Evolutionary conservation across 1,139 yeast genomes (phyloP).

Genomic region (Lodderomyces margitis): DNA sequence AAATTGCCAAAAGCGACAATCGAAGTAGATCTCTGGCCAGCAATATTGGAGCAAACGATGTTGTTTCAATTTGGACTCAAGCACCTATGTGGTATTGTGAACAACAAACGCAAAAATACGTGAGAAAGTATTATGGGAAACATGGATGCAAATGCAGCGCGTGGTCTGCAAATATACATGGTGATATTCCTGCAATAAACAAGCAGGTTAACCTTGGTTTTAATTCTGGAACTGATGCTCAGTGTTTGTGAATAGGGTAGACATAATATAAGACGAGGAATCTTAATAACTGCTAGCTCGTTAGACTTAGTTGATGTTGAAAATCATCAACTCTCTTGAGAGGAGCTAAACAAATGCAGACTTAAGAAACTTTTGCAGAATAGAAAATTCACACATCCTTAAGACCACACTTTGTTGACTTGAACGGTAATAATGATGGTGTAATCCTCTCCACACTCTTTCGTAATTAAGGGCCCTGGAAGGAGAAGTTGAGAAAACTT

Average conservation of each 20-base stretch:
- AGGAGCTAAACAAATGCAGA: no score
- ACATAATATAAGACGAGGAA: no score
- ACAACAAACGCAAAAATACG: constrained; percentile 6
- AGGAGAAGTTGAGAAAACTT: no score
- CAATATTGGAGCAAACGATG: not conserved
- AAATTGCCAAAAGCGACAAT: not conserved
- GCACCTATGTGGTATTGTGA: constrained; percentile 1
- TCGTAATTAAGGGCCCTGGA: no score
- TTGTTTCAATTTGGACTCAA: constrained; percentile 2
- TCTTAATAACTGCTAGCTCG: no score
- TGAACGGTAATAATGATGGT: no score
- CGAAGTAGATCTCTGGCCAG: not conserved
- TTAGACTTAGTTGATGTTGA: no score
- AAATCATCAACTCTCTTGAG: no score
- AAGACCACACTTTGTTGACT: no score
- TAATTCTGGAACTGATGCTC: constrained; percentile 1
- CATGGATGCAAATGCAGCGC: constrained; percentile 5
- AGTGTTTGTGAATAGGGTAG: not conserved
- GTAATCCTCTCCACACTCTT: no score
- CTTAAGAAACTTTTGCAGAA: no score
- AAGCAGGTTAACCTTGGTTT: constrained; percentile 1
- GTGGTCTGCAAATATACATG: constrained; percentile 3
- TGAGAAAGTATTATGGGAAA: not conserved
- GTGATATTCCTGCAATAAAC: constrained; percentile 1
- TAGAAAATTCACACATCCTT: no score